Conservation (phyloP, 2,329 filamentous ascomycete species). For the Rosellinia necatrix region DNA sequence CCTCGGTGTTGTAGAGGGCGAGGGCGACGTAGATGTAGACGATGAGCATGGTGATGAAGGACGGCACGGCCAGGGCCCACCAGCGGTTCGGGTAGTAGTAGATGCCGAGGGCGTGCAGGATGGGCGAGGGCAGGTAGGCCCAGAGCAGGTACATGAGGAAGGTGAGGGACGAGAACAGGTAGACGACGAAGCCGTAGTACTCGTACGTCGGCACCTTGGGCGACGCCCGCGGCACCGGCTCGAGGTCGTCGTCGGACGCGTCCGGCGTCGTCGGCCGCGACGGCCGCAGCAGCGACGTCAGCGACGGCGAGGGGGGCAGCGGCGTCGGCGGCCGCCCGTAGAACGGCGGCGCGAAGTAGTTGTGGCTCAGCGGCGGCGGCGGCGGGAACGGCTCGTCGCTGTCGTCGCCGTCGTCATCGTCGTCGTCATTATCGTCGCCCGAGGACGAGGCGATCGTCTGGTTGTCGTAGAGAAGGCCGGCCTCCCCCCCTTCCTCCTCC, state of each 20-base stretch:
- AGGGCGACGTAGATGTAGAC: slow-evolving; percentile 95
- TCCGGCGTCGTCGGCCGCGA: slow-evolving; percentile 94
- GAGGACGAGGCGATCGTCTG: slow-evolving; percentile 38
- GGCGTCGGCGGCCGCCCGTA: slow-evolving; percentile 97
- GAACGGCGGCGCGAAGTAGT: slow-evolving; percentile 79
- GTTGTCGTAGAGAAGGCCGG: slow-evolving; percentile 36
- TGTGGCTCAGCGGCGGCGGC: slow-evolving; percentile 53
- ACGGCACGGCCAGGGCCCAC: slow-evolving; percentile 94
- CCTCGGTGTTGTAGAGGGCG: slow-evolving; percentile 86
- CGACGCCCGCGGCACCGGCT: slow-evolving; percentile 78
- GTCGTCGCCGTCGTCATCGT: slow-evolving; percentile 12
- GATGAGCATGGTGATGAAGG: slow-evolving; percentile 85
- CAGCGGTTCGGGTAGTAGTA: slow-evolving; percentile 97
- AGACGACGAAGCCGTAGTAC: slow-evolving; percentile 98
- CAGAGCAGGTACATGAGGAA: slow-evolving; percentile 78
- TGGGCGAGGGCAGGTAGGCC: slow-evolving; percentile 90
- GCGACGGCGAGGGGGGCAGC: slow-evolving; percentile 85
- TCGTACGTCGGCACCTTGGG: slow-evolving; percentile 99
- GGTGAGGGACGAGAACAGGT: slow-evolving; percentile 81
- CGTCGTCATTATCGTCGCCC: too few species aligned
- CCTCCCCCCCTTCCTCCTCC: slow-evolving; percentile 35
- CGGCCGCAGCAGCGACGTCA: slow-evolving; percentile 88
- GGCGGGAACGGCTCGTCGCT: slow-evolving; percentile 45
- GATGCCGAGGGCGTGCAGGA: slow-evolving; percentile 90
- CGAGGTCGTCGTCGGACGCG: slow-evolving; percentile 83